Evolutionary conservation across 257 asterid species (phyloP).

Genomic region (Fraxinus pennsylvanica): DNA sequence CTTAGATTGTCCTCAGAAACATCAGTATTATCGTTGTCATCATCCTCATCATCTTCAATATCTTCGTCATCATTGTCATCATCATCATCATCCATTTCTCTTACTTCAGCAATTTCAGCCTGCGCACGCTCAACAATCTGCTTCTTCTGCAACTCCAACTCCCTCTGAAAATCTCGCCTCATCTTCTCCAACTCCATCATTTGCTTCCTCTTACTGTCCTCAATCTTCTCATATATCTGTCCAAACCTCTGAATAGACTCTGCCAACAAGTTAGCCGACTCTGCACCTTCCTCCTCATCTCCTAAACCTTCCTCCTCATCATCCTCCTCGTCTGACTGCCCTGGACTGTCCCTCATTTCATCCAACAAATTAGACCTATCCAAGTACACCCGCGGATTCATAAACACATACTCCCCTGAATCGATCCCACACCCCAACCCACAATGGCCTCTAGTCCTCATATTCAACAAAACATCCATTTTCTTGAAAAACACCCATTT

Average conservation of each 20-base stretch:
- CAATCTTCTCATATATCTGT: constrained; percentile 79
- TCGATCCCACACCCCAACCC: constrained; percentile 88
- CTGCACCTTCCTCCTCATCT: constrained; percentile 38
- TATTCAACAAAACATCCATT: constrained; percentile 68
- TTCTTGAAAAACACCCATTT: constrained; percentile 87
- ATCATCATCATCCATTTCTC: constrained; percentile 43
- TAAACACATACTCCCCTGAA: constrained; percentile 88
- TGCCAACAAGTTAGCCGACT: constrained; percentile 64
- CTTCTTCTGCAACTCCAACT: constrained; percentile 84
- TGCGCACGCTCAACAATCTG: constrained; percentile 76
- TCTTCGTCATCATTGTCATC: too few relatives aligned
- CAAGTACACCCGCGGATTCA: constrained; percentile 79
- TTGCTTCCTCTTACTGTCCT: constrained; percentile 80
- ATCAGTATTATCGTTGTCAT: constrained; percentile 34
- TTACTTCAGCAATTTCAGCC: constrained; percentile 65
- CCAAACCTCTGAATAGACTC: constrained; percentile 82
- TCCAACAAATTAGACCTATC: constrained; percentile 80
- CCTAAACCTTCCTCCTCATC: constrained; percentile 42
- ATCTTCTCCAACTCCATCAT: constrained; percentile 80
- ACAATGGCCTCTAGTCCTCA: constrained; percentile 52
- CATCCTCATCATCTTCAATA: constrained; percentile 14
- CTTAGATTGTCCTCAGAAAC: constrained; percentile 45
- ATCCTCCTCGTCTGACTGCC: constrained; percentile 67
- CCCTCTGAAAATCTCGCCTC: constrained; percentile 81
- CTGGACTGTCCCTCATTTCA: constrained; percentile 96